Evolutionary conservation across 2,329 filamentous ascomycete genomes (phyloP).

Genomic region (Phoma sp.): DNA sequence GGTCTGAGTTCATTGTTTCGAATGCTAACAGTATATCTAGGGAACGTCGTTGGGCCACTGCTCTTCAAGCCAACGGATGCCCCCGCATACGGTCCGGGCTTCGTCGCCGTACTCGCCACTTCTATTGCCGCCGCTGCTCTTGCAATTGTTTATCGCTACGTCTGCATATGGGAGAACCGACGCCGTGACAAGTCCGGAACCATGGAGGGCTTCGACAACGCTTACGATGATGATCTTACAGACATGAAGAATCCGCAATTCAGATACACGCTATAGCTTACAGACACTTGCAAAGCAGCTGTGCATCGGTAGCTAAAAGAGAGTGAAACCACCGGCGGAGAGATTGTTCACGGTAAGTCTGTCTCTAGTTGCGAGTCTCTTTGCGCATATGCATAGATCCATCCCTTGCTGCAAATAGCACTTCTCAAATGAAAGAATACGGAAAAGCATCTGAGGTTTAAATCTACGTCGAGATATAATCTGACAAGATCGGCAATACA

Average conservation of each 20-base stretch:
- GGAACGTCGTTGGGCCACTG: slow-evolving; percentile 43
- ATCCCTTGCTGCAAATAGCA: not conserved
- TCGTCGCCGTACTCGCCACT: slow-evolving; percentile 51
- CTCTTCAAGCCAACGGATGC: slow-evolving; percentile 28
- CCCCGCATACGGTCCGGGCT: slow-evolving; percentile 47
- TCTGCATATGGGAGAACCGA: slow-evolving; percentile 55
- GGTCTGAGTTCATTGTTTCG: not conserved
- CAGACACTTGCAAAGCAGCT: not conserved
- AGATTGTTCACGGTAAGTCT: not conserved
- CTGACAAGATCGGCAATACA: too few relatives aligned
- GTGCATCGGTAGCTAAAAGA: not conserved
- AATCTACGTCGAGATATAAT: too few relatives aligned
- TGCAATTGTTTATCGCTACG: slow-evolving; percentile 52
- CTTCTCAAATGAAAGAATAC: too few relatives aligned
- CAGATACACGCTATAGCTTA: slow-evolving; percentile 22
- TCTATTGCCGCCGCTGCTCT: slow-evolving; percentile 45
- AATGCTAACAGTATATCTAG: slow-evolving; percentile 20
- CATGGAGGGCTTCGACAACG: slow-evolving; percentile 59
- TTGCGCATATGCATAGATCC: not conserved
- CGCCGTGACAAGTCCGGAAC: slow-evolving; percentile 52
- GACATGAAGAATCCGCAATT: slow-evolving; percentile 44
- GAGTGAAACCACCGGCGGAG: not conserved
- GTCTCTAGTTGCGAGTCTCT: too few relatives aligned
- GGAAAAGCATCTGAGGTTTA: too few relatives aligned
- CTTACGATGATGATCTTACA: slow-evolving; percentile 61